Evolutionary conservation across 306 rosid genomes (phyloP).

Genomic region (Herpetospermum pedunculosum): DNA sequence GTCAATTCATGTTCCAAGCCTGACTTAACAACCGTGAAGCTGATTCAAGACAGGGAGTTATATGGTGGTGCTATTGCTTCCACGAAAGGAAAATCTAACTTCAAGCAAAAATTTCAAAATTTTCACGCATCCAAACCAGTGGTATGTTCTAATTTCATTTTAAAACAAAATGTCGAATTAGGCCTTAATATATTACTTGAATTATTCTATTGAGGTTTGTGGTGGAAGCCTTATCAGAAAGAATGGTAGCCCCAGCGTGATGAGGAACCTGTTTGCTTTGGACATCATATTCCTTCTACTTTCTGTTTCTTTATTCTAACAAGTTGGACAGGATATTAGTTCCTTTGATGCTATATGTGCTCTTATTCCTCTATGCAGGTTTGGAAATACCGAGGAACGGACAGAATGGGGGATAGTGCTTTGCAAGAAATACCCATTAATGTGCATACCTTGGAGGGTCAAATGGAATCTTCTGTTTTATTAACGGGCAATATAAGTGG

Average conservation of each 20-base stretch:
- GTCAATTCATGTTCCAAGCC: conserved; percentile 17
- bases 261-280: background rate
- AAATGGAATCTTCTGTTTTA: conserved; percentile 34
- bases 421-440: conserved; percentile 44
- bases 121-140: conserved; percentile 50
- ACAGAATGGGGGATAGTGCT: conserved; percentile 38
- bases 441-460: conserved; percentile 55
- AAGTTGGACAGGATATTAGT: background rate
- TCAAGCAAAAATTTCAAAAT: conserved; percentile 54
- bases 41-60: conserved; percentile 76
- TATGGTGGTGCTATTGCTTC: conserved; percentile 44
- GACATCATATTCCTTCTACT: background rate
- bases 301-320: background rate
- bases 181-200: background rate
- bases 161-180: background rate
- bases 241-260: background rate
- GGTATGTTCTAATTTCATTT: conserved; percentile 22
- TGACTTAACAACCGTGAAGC: conserved; percentile 28
- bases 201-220: background rate
- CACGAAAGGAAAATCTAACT: conserved; percentile 32
- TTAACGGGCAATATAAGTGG: conserved; percentile 49
- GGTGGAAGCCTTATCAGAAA: background rate
- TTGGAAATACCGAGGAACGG: conserved; percentile 54
- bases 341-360: background rate
- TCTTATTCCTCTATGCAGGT: conserved; percentile 29